Percentiles rank a stretch among this genome's conserved stretches.
These are phyloP conservation scores for Sungouiozyma ichnusensis DNA, from an alignment of 805 yeast genomes.

Conservation along the genomic window DNA sequence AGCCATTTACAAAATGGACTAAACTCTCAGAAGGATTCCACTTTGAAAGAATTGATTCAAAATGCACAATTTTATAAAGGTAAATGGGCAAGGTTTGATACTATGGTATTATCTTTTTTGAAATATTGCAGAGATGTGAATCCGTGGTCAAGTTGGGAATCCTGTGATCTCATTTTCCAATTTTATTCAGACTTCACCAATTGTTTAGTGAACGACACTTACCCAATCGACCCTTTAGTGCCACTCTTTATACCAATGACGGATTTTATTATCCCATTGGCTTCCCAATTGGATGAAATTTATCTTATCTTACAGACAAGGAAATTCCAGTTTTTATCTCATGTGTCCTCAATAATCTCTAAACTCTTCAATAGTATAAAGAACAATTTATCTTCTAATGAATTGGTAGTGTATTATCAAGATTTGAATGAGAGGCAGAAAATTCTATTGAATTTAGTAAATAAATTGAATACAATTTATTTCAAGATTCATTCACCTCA, in stretches of 20 bases:
- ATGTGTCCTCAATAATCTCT: constrained; percentile 43
- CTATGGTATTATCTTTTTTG: constrained; percentile 39
- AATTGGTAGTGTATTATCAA: constrained; percentile 9
- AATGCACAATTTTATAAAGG: constrained; percentile 10
- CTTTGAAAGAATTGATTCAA: constrained; percentile 13
- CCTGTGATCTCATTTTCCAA: constrained; percentile 38
- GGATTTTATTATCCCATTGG: constrained; percentile 29
- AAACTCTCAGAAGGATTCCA: constrained; percentile 1
- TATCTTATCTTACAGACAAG: constrained; percentile 10
- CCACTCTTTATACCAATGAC: constrained; percentile 19
- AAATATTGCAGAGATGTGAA: constrained; percentile 39
- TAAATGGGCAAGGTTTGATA: constrained; percentile 31
- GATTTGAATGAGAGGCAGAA: constrained; percentile 31
- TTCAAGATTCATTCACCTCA: constrained; percentile 34
- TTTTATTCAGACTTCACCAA: constrained; percentile 38
- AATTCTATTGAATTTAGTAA: constrained; percentile 44
- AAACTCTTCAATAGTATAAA: constrained; percentile 53
- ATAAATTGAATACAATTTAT: constrained; percentile 45
- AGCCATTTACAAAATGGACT: constrained; percentile 30
- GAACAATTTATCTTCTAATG: constrained; percentile 19
- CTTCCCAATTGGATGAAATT: constrained; percentile 16
- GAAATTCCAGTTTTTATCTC: constrained; percentile 33
- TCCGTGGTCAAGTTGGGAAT: constrained; percentile 39
- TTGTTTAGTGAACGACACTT: constrained; percentile 32
- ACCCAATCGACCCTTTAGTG: constrained; percentile 27